Evolutionary conservation across 192 early-diverging fungal genomes (phyloP).

Genomic region (Paraglomus occultum): DNA sequence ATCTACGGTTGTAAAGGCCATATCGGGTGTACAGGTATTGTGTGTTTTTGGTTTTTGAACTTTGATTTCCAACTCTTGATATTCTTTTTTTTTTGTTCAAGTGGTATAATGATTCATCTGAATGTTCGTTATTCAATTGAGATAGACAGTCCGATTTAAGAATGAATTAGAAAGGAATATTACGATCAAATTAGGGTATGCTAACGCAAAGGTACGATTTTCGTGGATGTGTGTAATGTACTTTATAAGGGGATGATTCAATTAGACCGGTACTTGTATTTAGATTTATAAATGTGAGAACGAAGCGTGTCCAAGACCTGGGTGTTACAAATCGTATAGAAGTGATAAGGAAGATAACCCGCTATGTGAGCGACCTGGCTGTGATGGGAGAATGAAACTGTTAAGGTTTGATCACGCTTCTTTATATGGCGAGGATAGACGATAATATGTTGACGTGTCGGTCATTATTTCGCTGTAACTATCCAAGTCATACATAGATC

Average conservation of each 20-base stretch:
- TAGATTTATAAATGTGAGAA: constrained; percentile 98
- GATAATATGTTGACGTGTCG: neutral
- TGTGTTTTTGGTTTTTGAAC: neutral
- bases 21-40: constrained; percentile 93
- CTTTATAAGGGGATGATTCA: neutral
- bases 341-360: constrained; percentile 83
- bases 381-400: constrained; percentile 83
- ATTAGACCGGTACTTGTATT: neutral
- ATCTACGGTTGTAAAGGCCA: constrained; percentile 98
- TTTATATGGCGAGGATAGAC: neutral
- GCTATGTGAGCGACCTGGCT: constrained; percentile 84
- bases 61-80: neutral
- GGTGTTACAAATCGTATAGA: constrained; percentile 89
- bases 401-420: constrained; percentile 48
- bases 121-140: neutral
- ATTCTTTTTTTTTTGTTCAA: neutral
- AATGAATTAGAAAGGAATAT: constrained; percentile 98
- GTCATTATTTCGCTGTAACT: neutral
- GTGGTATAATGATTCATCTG: no score
- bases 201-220: constrained; percentile 85
- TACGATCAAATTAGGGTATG: constrained; percentile 99
- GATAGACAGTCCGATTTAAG: constrained; percentile 91
- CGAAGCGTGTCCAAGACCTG: constrained; percentile 90
- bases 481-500: constrained; percentile 12
- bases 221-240: constrained; percentile 16